Conservation (phyloP, 177 flowering plant species). For the Vitis hybrid region DNA sequence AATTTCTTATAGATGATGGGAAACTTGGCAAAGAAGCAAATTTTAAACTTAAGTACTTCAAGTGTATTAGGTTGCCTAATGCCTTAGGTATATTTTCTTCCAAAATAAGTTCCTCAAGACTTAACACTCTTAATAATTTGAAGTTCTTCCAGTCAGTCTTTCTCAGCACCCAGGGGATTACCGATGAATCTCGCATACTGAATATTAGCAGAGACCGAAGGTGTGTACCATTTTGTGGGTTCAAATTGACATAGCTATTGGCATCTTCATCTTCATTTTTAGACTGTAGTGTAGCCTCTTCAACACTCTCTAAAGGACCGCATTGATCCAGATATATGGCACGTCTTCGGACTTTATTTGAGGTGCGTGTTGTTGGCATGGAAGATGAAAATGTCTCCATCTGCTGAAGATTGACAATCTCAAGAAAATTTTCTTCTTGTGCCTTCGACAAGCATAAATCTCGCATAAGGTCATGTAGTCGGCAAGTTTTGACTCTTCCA, state of each 20-base stretch:
- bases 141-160: not conserved
- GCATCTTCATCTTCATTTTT: not conserved
- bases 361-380: not conserved
- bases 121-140: conserved; percentile 2
- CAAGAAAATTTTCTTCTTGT: conserved; percentile 4
- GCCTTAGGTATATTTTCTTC: not conserved
- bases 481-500: conserved; percentile 9
- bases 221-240: not conserved
- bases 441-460: conserved; percentile 13
- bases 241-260: not conserved
- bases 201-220: not conserved
- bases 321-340: not conserved
- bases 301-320: too few relatives aligned
- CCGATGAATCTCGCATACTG: not conserved
- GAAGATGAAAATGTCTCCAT: not conserved
- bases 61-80: conserved; percentile 10
- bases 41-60: conserved; percentile 12
- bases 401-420: not conserved
- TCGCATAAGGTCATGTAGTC: conserved; percentile 19
- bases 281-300: not conserved
- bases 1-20: conserved; percentile 11
- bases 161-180: too few relatives aligned
- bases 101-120: not conserved
- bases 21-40: not conserved
- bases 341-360: not conserved